phyloP scores from a whole-genome alignment of 2,329 filamentous ascomycete species.

The Ophiostoma angusticollis region DNA sequence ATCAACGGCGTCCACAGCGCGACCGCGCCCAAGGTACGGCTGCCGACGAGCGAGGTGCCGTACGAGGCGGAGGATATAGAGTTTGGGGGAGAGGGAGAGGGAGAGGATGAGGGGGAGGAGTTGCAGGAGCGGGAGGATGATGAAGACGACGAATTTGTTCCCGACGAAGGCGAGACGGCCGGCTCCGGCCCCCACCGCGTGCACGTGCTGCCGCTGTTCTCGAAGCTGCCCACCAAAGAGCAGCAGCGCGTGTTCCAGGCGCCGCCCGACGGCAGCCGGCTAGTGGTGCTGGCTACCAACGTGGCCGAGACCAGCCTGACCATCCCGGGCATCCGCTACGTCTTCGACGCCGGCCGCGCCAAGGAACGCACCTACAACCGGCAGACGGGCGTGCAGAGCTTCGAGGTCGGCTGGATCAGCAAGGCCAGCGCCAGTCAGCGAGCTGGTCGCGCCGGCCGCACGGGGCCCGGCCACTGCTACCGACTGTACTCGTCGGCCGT shows the following conservation, averaged over 20 bases:
- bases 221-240: slow-evolving; percentile 76
- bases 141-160: slow-evolving; percentile 51
- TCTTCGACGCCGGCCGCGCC: slow-evolving; percentile 85
- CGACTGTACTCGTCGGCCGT: slow-evolving; percentile 88
- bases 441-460: slow-evolving; percentile 86
- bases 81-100: too few species aligned
- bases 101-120: too few species aligned
- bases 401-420: slow-evolving; percentile 92
- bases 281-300: slow-evolving; percentile 88
- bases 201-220: slow-evolving; percentile 88
- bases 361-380: slow-evolving; percentile 87
- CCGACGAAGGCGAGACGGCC: slow-evolving; percentile 48
- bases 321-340: slow-evolving; percentile 87
- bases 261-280: slow-evolving; percentile 66
- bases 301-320: slow-evolving; percentile 95
- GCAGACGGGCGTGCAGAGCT: slow-evolving; percentile 86
- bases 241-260: slow-evolving; percentile 84
- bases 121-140: too few species aligned
- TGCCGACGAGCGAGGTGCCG: slow-evolving; percentile 65
- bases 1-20: slow-evolving; percentile 45
- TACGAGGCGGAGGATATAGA: slow-evolving; percentile 81
- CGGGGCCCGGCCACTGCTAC: slow-evolving; percentile 92
- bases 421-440: slow-evolving; percentile 91
- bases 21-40: slow-evolving; percentile 54
- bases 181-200: slow-evolving; percentile 56